A percentile compares a stretch with the other conserved stretches of the same genome.
These are phyloP conservation scores for Enterospora canceri DNA, from an alignment of 371 early-diverging fungal species.

Conservation along the genomic window DNA sequence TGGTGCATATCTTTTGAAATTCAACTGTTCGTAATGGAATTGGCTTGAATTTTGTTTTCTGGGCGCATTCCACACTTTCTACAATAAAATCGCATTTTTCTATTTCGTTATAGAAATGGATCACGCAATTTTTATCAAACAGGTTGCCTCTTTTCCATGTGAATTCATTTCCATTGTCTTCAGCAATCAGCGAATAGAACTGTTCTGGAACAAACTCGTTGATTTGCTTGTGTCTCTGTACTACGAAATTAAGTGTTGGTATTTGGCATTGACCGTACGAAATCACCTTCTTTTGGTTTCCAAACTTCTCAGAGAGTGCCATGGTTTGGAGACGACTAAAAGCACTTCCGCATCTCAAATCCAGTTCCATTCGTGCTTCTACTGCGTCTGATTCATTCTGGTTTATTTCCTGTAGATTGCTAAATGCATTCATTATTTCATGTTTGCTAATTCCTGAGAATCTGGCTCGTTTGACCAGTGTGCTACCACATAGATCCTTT, in stretches of 20 bases:
- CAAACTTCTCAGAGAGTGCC: conserved; percentile 53
- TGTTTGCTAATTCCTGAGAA: conserved; percentile 59
- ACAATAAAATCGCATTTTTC: neutral
- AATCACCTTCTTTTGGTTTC: conserved; percentile 57
- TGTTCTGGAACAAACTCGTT: conserved; percentile 71
- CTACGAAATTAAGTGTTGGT: conserved; percentile 94
- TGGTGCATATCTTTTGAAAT: conserved; percentile 70
- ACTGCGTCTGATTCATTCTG: conserved; percentile 71
- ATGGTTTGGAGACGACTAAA: conserved; percentile 86
- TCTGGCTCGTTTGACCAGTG: conserved; percentile 58
- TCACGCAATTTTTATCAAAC: conserved; percentile 55
- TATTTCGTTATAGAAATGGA: conserved; percentile 32
- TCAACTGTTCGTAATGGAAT: conserved; percentile 83
- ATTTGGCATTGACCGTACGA: conserved; percentile 96
- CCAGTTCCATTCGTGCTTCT: conserved; percentile 75
- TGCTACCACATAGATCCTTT: neutral
- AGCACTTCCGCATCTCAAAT: conserved; percentile 81
- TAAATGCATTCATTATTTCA: conserved; percentile 70
- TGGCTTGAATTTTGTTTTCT: conserved; percentile 60
- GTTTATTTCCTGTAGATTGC: conserved; percentile 63
- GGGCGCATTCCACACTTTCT: conserved; percentile 4
- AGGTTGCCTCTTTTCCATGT: conserved; percentile 50
- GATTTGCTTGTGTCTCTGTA: conserved; percentile 68
- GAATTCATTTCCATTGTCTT: conserved; percentile 57
- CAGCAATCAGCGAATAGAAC: conserved; percentile 72